These are phyloP conservation scores for Erythrobasidium hasegawianum DNA, from an alignment of 1,284 basidiomycete genomes.

Conservation along the genomic window DNA sequence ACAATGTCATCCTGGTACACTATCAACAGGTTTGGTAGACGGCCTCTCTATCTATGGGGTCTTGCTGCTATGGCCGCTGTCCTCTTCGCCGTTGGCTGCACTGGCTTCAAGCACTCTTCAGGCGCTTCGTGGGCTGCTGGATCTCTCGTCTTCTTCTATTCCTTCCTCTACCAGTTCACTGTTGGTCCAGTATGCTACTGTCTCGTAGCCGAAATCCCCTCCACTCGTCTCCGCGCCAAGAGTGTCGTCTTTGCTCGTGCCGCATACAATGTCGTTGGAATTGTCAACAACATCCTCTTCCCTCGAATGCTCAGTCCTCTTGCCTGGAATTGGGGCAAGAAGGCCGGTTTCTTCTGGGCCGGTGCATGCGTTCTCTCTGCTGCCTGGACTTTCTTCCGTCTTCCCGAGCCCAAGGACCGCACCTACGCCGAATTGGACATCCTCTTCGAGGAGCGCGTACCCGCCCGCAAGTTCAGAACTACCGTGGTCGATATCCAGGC, in stretches of 20 bases:
- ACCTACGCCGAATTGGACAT: conserved; percentile 39
- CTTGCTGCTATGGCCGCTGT: conserved; percentile 51
- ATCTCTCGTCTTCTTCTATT: conserved; percentile 27
- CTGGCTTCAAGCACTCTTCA: conserved; percentile 45
- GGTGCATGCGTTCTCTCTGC: conserved; percentile 49
- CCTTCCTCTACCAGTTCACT: conserved; percentile 6
- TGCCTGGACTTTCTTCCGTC: conserved; percentile 48
- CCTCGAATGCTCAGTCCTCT: conserved; percentile 52
- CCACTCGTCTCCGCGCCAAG: conserved; percentile 55
- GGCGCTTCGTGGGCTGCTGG: conserved; percentile 49
- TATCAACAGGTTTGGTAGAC: conserved; percentile 50
- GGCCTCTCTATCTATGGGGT: conserved; percentile 54
- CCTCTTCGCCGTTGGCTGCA: conserved; percentile 54
- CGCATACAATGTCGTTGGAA: conserved; percentile 52
- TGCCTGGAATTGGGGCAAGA: conserved; percentile 50
- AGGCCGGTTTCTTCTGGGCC: conserved; percentile 49
- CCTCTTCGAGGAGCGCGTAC: conserved; percentile 26
- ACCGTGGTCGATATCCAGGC: conserved; percentile 10
- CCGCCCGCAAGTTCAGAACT: conserved; percentile 20
- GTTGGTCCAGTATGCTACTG: conserved; percentile 49
- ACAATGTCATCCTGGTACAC: conserved; percentile 52
- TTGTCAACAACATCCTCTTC: conserved; percentile 47
- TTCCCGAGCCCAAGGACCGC: conserved; percentile 52
- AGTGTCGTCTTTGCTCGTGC: conserved; percentile 55
- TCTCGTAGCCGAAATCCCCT: conserved; percentile 53